Evolutionary conservation across 805 yeast genomes (phyloP).

Genomic region (Wickerhamomyces strasburgensis): DNA sequence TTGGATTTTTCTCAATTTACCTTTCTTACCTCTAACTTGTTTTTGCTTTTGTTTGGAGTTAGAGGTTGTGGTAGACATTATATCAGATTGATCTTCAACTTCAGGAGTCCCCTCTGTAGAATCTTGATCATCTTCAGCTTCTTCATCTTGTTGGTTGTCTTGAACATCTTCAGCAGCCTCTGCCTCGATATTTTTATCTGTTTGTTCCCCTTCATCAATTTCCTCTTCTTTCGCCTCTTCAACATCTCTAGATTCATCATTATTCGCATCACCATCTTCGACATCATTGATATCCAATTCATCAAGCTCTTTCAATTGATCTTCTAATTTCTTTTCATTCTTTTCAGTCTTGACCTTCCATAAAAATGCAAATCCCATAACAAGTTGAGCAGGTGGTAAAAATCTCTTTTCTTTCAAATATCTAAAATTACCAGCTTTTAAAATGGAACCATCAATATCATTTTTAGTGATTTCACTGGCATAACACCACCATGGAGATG

Average conservation of each 20-base stretch:
- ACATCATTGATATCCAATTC: slow-evolving; percentile 14
- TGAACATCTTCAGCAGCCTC: slow-evolving; percentile 10
- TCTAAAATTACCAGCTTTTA: slow-evolving; percentile 59
- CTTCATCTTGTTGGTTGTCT: slow-evolving; percentile 4
- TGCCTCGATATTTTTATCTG: slow-evolving; percentile 18
- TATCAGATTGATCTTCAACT: slow-evolving; percentile 1
- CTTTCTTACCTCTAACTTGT: slow-evolving; percentile 76
- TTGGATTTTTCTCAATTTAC: slow-evolving; percentile 76
- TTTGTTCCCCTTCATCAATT: slow-evolving; percentile 6
- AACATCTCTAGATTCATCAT: not conserved
- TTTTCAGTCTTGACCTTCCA: slow-evolving; percentile 65
- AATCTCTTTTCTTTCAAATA: slow-evolving; percentile 48
- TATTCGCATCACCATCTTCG: slow-evolving; percentile 3
- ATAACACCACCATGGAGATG: slow-evolving; percentile 82
- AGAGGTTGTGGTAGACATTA: slow-evolving; percentile 3
- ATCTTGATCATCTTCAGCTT: too few relatives aligned
- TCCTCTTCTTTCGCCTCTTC: slow-evolving; percentile 8
- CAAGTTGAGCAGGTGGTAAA: slow-evolving; percentile 77
- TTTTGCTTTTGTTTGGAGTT: slow-evolving; percentile 23
- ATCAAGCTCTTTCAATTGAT: slow-evolving; percentile 19
- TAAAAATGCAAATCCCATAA: slow-evolving; percentile 83
- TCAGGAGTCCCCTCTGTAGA: slow-evolving; percentile 1
- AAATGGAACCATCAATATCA: slow-evolving; percentile 54
- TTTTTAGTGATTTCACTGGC: slow-evolving; percentile 66
- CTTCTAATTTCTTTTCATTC: slow-evolving; percentile 33